Evolutionary conservation across 1,139 yeast species (phyloP).

Genomic region (Pichia sp.): DNA sequence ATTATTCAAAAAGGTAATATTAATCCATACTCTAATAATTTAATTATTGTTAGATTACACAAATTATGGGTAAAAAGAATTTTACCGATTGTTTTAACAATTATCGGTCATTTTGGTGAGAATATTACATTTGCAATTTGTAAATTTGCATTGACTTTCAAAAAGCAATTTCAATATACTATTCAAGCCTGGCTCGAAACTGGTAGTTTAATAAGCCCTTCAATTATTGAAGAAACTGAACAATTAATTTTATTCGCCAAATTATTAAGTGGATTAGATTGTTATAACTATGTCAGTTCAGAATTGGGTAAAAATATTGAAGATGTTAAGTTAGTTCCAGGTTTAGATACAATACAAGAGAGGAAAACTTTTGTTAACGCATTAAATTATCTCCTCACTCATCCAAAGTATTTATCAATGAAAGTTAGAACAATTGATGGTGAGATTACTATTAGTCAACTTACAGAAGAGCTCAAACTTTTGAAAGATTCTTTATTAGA

Average conservation of each 20-base stretch:
- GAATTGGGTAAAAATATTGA: constrained; percentile 20
- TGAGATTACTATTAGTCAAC: constrained; percentile 32
- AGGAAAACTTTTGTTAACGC: constrained; percentile 52
- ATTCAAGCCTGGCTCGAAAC: constrained; percentile 58
- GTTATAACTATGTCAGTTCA: constrained; percentile 35
- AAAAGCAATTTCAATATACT: constrained; percentile 58
- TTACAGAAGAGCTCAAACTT: constrained; percentile 51
- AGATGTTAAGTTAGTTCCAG: constrained; percentile 43
- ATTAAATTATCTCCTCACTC: constrained; percentile 67
- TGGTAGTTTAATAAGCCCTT: constrained; percentile 56
- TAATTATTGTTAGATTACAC: constrained; percentile 39
- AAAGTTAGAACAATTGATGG: constrained; percentile 14
- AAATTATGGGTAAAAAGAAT: constrained; percentile 79
- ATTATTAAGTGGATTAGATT: constrained; percentile 45
- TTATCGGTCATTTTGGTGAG: constrained; percentile 59
- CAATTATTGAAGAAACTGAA: constrained; percentile 70
- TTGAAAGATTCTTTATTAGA: constrained; percentile 41
- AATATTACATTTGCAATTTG: constrained; percentile 60
- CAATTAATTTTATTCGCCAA: constrained; percentile 66
- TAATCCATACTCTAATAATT: constrained; percentile 36
- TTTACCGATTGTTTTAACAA: constrained; percentile 56
- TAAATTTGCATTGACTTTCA: constrained; percentile 56
- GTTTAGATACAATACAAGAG: constrained; percentile 52
- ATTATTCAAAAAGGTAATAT: constrained; percentile 63
- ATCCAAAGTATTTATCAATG: constrained; percentile 75